Evolutionary conservation across 192 early-diverging fungal genomes (phyloP), one percentile per base, ranked within the genome.

Genomic region (Mortierella hygrophila): DNA sequence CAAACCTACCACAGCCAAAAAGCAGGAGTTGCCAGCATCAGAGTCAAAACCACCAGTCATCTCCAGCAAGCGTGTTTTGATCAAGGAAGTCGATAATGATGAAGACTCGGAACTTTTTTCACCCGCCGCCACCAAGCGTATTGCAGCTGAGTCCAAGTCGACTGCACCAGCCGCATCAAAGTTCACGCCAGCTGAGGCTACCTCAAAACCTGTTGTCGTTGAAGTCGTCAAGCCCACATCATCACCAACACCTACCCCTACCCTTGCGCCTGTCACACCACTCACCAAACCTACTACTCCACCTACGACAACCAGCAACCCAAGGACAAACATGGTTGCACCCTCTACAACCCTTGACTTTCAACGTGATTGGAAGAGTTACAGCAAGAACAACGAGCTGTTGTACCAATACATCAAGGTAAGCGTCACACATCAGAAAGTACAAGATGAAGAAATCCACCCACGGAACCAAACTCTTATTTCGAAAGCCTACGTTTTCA

Each of bases 321-420:
- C 13, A 21, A 69, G 15, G 8, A 38, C 70, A 3, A 55, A 82
- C 2, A 73, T 90, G 60, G 73, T 77, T 7, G 54, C 77, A 35
- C 93, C 94, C 16, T 88, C 70, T n/a, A 94, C 92, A 18, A 92
- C 92, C 70, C 90, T 88, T 78, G 95, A 96, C 69, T 95, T 96
- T 79, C 93, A 95, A 72, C 85, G 93, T 10, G 93, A 95, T 70
- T 96, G 95, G 94, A 93, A 93, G 76, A 89, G 88, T 69, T 88
- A 92, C 37, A 91, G 89, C 72, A 70, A 75, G 71, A 91, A 92
- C 13, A 78, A 81, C 29, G 82, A 85, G 16, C 71, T 88, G 13
- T 74, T 94, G 20, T 95, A 93, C 77, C 73, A 83, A 4, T 93
- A 94, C 68, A 79, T 96, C 54, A 93, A 94, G 89, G 94, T 95